Conservation (phyloP, 805 yeast genomes). For the Lipomyces orientalis region DNA sequence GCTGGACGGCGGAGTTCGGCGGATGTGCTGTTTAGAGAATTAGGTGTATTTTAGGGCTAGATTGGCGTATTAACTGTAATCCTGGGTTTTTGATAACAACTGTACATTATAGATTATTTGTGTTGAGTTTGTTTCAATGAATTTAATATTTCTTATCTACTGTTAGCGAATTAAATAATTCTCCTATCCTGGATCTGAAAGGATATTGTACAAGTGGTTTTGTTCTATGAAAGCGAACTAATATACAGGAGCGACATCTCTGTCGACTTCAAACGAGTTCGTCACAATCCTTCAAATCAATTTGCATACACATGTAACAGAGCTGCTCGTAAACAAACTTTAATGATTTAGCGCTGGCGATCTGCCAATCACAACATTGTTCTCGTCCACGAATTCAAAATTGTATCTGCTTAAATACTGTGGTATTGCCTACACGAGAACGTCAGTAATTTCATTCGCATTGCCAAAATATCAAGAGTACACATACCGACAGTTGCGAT, state of each 20-base stretch:
- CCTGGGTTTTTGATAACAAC: not conserved
- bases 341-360: slow-evolving; percentile 31
- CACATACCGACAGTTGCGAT: slow-evolving; percentile 41
- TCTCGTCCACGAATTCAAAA: slow-evolving; percentile 43
- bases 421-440: slow-evolving; percentile 44
- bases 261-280: not conserved
- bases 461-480: not conserved
- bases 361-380: slow-evolving; percentile 39
- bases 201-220: not conserved
- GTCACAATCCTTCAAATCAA: not conserved
- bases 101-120: not conserved
- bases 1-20: not conserved
- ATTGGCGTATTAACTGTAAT: not conserved
- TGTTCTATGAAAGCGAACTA: slow-evolving; percentile 1
- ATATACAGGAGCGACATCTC: not conserved
- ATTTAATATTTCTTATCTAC: not conserved
- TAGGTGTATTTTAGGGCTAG: not conserved
- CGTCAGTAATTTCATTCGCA: not conserved
- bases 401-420: slow-evolving; percentile 47
- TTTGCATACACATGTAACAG: not conserved
- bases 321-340: not conserved
- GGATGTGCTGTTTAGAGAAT: not conserved
- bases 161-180: not conserved
- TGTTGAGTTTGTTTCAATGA: not conserved
- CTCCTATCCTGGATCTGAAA: not conserved